Conservation (phyloP, 73 alveolate species). For the Diophrys appendiculata region DNA sequence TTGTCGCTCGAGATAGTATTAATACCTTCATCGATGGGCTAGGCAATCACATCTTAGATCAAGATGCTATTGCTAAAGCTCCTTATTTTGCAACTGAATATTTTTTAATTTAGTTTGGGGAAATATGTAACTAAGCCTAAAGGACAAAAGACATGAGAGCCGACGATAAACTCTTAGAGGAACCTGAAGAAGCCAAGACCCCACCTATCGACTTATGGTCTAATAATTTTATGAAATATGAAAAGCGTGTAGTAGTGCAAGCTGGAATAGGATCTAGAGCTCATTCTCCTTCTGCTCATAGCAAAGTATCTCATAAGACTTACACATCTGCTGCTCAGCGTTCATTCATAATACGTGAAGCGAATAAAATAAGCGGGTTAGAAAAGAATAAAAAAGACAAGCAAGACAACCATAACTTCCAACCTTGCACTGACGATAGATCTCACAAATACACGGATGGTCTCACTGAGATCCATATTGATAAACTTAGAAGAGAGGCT, state of each 20-base stretch:
- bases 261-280: neutral
- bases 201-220: neutral
- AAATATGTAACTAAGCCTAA: too few relatives aligned
- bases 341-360: neutral
- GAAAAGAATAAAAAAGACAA: too few relatives aligned
- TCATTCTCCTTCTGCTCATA: neutral
- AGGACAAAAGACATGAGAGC: too few relatives aligned
- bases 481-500: neutral
- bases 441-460: neutral
- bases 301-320: neutral
- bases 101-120: too few relatives aligned
- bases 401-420: neutral
- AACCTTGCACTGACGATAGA: neutral
- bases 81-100: too few relatives aligned
- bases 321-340: neutral
- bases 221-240: neutral
- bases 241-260: neutral
- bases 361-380: neutral
- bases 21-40: too few relatives aligned
- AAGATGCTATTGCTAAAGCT: too few relatives aligned
- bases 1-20: too few relatives aligned
- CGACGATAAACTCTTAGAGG: too few relatives aligned
- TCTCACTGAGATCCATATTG: neutral
- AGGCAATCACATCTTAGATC: too few relatives aligned
- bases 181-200: neutral